Conservation (phyloP, 345 rosid species). For the Clausena lansium region DNA sequence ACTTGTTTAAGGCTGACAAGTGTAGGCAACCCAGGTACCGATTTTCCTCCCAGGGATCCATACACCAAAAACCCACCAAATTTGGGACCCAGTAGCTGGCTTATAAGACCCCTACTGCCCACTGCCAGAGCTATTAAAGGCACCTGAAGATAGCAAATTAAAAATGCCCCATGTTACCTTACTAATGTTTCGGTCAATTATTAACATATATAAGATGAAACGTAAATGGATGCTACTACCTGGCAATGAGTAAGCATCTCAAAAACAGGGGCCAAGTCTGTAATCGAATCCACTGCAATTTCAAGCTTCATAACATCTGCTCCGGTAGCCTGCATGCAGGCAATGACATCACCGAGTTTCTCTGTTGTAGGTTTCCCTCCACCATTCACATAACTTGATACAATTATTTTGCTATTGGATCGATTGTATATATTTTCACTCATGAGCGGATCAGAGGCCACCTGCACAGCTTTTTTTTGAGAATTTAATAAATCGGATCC, state of each 20-base stretch:
- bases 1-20: slow-evolving; percentile 27
- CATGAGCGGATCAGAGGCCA: slow-evolving; percentile 32
- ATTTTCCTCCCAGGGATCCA: slow-evolving; percentile 25
- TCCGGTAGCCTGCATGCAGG: slow-evolving; percentile 31
- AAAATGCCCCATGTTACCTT: neutral
- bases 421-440: slow-evolving; percentile 21
- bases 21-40: slow-evolving; percentile 27
- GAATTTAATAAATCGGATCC: neutral
- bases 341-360: slow-evolving; percentile 26
- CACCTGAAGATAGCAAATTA: slow-evolving; percentile 15
- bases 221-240: neutral
- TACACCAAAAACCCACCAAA: slow-evolving; percentile 34
- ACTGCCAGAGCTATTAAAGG: slow-evolving; percentile 30
- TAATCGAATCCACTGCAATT: slow-evolving; percentile 24
- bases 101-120: slow-evolving; percentile 35
- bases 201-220: neutral
- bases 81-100: slow-evolving; percentile 34
- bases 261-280: slow-evolving; percentile 30
- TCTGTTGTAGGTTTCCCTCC: slow-evolving; percentile 24
- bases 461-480: slow-evolving; percentile 15
- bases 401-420: slow-evolving; percentile 30
- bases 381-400: slow-evolving; percentile 29
- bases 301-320: slow-evolving; percentile 33
- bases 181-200: neutral
- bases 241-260: slow-evolving; percentile 28